Conservation (phyloP, 2,329 filamentous ascomycete species). For the Pestalotiopsis sp. region DNA sequence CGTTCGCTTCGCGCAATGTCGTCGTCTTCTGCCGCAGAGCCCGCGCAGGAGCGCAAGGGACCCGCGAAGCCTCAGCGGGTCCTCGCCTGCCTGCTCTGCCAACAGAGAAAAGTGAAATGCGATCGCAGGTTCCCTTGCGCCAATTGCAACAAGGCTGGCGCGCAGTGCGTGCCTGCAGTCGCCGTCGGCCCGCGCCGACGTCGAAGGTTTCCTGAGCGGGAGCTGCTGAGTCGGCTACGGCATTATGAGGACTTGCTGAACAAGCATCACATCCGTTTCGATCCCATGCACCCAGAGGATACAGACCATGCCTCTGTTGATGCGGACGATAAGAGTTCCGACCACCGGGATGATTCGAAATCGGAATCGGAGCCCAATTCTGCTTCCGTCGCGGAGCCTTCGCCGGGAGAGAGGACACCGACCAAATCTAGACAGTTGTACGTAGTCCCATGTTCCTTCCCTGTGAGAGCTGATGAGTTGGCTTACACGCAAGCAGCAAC, state of each 20-base stretch:
- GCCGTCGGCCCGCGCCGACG: constrained; percentile 37
- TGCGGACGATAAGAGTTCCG: constrained; percentile 9
- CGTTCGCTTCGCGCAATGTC: background rate
- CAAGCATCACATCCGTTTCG: constrained; percentile 55
- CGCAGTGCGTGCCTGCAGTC: constrained; percentile 44
- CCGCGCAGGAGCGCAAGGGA: background rate
- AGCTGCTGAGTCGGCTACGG: constrained; percentile 56
- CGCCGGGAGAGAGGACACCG: constrained; percentile 14
- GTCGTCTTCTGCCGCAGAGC: background rate
- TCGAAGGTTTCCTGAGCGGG: constrained; percentile 54
- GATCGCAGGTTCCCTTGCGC: constrained; percentile 58
- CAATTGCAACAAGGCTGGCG: constrained; percentile 46
- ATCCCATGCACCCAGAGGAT: constrained; percentile 35
- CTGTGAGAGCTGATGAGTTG: background rate
- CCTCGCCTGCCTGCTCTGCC: constrained; percentile 58
- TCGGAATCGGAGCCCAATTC: constrained; percentile 15
- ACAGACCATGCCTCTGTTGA: constrained; percentile 18
- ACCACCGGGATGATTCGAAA: constrained; percentile 26
- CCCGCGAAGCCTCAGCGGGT: constrained; percentile 27
- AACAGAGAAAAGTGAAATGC: constrained; percentile 65
- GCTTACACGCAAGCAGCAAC: constrained; percentile 32
- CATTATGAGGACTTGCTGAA: constrained; percentile 58
- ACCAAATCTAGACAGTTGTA: constrained; percentile 25
- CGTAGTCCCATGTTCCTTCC: constrained; percentile 17
- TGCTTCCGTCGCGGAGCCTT: constrained; percentile 20